A percentile compares a stretch with the other conserved stretches of the same genome.
phyloP scores from a whole-genome alignment of 1,284 basidiomycete species.

The Gomphus bonarii region DNA sequence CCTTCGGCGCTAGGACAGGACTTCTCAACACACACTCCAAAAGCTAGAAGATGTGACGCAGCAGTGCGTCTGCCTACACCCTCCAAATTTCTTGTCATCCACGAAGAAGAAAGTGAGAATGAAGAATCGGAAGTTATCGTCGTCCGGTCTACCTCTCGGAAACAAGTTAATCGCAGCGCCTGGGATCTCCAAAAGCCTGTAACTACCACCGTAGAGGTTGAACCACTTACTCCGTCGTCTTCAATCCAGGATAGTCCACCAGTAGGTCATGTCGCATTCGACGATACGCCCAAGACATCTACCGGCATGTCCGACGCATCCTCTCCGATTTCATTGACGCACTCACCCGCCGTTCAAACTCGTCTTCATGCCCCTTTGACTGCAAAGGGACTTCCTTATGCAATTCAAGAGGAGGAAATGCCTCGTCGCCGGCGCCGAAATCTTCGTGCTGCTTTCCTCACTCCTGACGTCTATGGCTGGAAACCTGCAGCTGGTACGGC shows the following conservation, averaged over 20 bases:
- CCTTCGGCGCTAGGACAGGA: neutral
- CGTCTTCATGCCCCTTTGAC: neutral
- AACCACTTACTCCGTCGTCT: neutral
- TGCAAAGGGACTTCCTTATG: neutral
- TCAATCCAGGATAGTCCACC: neutral
- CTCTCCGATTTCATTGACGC: neutral
- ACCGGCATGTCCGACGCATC: constrained; percentile 2
- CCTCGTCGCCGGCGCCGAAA: constrained; percentile 5
- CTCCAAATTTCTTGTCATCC: neutral
- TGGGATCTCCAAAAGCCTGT: neutral
- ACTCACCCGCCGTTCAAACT: neutral
- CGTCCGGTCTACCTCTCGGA: neutral
- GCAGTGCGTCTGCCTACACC: neutral
- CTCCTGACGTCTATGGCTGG: constrained; percentile 3
- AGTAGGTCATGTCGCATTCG: neutral
- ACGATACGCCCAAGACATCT: constrained; percentile 2
- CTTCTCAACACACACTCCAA: neutral
- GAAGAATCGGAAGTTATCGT: neutral
- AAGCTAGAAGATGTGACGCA: neutral
- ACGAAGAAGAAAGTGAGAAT: neutral
- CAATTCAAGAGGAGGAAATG: constrained; percentile 1
- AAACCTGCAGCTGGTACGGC: neutral
- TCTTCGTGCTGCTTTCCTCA: constrained; percentile 7
- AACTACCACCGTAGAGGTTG: neutral
- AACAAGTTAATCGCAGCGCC: neutral